phyloP scores from a whole-genome alignment of 1,284 basidiomycete species.

The Takashimella koratensis region DNA sequence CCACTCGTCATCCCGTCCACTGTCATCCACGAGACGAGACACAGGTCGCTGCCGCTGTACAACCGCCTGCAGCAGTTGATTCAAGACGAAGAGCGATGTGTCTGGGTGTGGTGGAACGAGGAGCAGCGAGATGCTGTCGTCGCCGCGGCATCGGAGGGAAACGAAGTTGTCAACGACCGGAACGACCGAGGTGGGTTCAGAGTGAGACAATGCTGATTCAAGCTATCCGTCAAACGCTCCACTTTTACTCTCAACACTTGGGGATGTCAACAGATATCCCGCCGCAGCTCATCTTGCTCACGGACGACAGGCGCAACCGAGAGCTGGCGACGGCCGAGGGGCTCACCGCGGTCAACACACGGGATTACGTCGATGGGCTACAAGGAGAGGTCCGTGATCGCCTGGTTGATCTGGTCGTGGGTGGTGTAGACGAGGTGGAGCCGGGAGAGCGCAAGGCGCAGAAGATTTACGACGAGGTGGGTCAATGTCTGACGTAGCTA shows the following conservation, averaged over 20 bases:
- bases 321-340: constrained; percentile 68
- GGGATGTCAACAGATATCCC: constrained; percentile 54
- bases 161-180: constrained; percentile 68
- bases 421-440: constrained; percentile 56
- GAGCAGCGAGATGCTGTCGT: constrained; percentile 60
- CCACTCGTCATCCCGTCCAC: constrained; percentile 91
- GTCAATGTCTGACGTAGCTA: constrained; percentile 29
- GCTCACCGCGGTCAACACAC: constrained; percentile 63
- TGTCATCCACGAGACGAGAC: constrained; percentile 91
- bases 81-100: constrained; percentile 68
- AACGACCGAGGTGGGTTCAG: constrained; percentile 74
- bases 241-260: constrained; percentile 80
- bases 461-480: constrained; percentile 72
- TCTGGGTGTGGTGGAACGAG: constrained; percentile 90
- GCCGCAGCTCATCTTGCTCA: constrained; percentile 72
- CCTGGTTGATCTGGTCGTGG: constrained; percentile 75
- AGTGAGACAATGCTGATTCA: constrained; percentile 1
- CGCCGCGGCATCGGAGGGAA: constrained; percentile 17
- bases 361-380: constrained; percentile 73
- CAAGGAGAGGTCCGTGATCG: constrained; percentile 54
- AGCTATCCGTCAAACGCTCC: constrained; percentile 79
- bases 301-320: constrained; percentile 84
- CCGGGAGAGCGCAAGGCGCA: constrained; percentile 49
- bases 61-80: constrained; percentile 81
- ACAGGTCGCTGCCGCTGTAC: constrained; percentile 87